A percentile compares a stretch with the other conserved stretches of the same genome.
phyloP scores from a whole-genome alignment of 2,329 filamentous ascomycete species.

The Aureobasidium sp. region DNA sequence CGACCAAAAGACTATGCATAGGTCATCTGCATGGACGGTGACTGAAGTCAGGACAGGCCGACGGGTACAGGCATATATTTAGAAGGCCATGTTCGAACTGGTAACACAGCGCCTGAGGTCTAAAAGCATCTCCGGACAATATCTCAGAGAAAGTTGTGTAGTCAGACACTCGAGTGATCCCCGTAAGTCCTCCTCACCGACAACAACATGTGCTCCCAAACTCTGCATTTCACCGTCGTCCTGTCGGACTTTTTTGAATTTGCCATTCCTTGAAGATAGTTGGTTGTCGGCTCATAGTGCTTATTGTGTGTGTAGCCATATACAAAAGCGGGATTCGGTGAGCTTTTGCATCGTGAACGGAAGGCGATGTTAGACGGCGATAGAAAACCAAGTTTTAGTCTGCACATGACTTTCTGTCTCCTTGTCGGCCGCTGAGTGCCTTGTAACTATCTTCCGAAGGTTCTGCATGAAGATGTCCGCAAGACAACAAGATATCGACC shows the following conservation, averaged over 20 bases:
- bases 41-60: background rate
- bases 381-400: background rate
- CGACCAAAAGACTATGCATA: background rate
- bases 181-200: background rate
- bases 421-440: background rate
- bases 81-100: background rate
- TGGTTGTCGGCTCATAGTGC: background rate
- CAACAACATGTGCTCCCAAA: background rate
- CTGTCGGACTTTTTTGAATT: background rate
- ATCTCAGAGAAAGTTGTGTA: background rate
- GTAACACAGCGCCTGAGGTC: background rate
- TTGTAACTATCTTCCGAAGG: background rate
- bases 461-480: background rate
- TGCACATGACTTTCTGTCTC: too few species aligned
- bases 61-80: background rate
- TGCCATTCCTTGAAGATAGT: background rate
- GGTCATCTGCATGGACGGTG: background rate
- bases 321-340: background rate
- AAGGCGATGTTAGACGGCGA: background rate
- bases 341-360: background rate
- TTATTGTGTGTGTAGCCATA: background rate
- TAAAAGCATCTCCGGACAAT: background rate
- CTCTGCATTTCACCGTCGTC: background rate
- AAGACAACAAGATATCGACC: background rate
- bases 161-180: background rate